These are phyloP conservation scores for Otatea glauca DNA, from an alignment of 176 grass and related monocot species.

Conservation along the genomic window DNA sequence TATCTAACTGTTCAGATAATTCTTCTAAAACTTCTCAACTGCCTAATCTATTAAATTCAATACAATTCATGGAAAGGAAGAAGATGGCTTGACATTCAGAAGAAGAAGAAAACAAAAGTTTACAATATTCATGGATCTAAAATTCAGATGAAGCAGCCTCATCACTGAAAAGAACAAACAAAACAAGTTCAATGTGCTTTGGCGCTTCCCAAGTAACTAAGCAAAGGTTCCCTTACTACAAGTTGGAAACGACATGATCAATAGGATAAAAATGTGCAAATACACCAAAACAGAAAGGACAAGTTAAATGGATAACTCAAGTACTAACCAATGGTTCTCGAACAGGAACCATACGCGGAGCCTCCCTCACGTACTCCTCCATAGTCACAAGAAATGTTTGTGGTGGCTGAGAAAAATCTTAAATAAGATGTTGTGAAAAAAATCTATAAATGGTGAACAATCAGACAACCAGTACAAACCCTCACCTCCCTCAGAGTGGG, in stretches of 20 bases:
- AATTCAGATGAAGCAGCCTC: neutral
- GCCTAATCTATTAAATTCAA: neutral
- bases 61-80: neutral
- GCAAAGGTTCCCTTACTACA: neutral
- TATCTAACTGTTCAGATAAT: neutral
- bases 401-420: conserved; percentile 70
- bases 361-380: conserved; percentile 98
- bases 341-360: conserved; percentile 89
- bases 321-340: conserved; percentile 81
- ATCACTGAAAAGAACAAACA: neutral
- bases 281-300: neutral
- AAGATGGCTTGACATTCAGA: neutral
- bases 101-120: neutral
- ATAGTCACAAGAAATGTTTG: conserved; percentile 98
- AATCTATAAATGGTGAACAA: conserved; percentile 9
- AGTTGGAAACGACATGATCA: neutral
- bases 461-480: neutral
- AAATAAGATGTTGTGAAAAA: conserved; percentile 39
- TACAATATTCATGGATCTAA: neutral
- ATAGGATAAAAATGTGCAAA: neutral
- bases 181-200: conserved; percentile 17
- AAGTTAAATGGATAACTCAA: conserved; percentile 5
- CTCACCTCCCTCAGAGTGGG: conserved; percentile 95
- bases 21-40: neutral
- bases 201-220: neutral